Evolutionary conservation across 2,329 filamentous ascomycete species (phyloP).

Genomic region (Aureobasidium subglaciale): DNA sequence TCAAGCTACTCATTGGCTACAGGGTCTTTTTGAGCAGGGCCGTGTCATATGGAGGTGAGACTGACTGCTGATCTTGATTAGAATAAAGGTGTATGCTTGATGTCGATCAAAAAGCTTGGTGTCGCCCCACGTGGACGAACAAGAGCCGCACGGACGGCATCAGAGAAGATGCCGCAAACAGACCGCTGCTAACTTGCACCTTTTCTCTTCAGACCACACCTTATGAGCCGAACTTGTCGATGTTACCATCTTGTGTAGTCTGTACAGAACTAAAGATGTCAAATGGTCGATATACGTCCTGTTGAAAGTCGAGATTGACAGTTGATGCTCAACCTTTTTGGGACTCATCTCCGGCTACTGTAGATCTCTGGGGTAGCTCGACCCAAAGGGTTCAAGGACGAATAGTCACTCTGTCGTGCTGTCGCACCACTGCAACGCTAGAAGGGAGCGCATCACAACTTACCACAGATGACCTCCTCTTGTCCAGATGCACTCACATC

Average conservation of each 20-base stretch:
- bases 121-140: neutral
- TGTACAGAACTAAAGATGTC: no score
- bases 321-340: no score
- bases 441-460: neutral
- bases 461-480: no score
- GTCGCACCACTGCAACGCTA: neutral
- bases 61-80: neutral
- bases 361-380: neutral
- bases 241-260: no score
- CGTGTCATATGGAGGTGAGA: neutral
- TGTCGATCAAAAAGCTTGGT: conserved; percentile 4
- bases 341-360: neutral
- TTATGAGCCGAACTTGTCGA: no score
- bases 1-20: neutral
- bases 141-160: no score
- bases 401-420: neutral
- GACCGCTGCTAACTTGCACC: no score
- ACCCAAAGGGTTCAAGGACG: neutral
- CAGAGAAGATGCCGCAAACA: no score
- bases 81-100: neutral
- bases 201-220: no score
- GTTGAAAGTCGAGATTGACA: no score
- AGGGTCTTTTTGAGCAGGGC: neutral
- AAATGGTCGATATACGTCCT: no score
- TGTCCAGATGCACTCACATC: no score